Base-by-base conservation (phyloP, 768 basidiomycete genomes). In the Mycena galopus region DNA sequence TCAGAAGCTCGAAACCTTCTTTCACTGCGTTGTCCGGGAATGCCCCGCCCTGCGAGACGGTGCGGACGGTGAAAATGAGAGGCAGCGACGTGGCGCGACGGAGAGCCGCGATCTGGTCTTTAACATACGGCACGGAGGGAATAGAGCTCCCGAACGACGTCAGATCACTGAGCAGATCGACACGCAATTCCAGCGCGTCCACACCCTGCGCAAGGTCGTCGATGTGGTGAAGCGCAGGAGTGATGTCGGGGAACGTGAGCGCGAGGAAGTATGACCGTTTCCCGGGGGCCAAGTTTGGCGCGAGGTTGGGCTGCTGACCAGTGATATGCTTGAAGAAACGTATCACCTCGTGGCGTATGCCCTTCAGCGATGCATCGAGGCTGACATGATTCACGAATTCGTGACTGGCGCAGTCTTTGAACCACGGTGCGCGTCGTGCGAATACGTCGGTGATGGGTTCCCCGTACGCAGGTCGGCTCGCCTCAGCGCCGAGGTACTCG, bases 161-260 rank as follows among this genome's bases (percentile, higher is more conserved):
- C 25, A 82, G 78, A 68, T 88, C 85, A 64, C 85, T 84, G 23
- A 99, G 86, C 10, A 99, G 88, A 80, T 99, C 98, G 14, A 96
- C 96, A 12, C 97, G 91, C n/a, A 99, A 79, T 81, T 99, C 98
- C 70, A 99, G 82, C 0, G 96, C 97, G 77, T 99, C 97, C 9
- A 92, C 94, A 5, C 98, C 98, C 21, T 89, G 86, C 0, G 90
- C 90, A 70, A 99, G 81, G 53, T 93, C 89, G 25, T 94, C 90
- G 50, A 99, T 88, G 61, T 89, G 80, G 19, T 86, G 81, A 50
- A 96, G 84, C 0, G 93, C 92, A 5, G 90, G 89, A 1, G 87
- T 90, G 73, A 98, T 79, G 78, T 98, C 95, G 0, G 97, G 96
- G 82, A 95, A 97, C 0, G 97, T 98, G 67, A 99, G 86, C 11